These are phyloP conservation scores for Wickerhamiella spandovensis DNA, from an alignment of 805 yeast genomes.

Conservation along the genomic window DNA sequence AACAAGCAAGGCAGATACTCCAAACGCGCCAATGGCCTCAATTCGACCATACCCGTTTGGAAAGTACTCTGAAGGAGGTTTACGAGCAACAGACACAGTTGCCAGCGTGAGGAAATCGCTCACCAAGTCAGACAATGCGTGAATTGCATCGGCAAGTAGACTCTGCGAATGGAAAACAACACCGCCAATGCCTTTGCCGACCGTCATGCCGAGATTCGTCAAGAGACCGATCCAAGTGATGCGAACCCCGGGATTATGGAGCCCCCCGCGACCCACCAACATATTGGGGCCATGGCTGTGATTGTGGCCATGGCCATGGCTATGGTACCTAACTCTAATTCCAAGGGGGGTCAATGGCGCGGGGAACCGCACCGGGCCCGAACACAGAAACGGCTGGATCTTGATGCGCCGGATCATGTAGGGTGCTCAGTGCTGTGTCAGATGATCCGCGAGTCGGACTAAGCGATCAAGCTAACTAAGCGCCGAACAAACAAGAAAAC, in stretches of 20 bases:
- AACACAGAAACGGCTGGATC: not conserved
- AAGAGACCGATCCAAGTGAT: slow-evolving; percentile 85
- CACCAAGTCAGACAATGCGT: slow-evolving; percentile 79
- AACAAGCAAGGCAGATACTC: slow-evolving; percentile 70
- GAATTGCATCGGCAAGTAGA: slow-evolving; percentile 85
- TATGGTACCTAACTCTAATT: not conserved
- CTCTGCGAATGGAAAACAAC: slow-evolving; percentile 89
- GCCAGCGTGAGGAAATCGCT: slow-evolving; percentile 82
- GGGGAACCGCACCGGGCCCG: no score
- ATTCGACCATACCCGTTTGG: slow-evolving; percentile 90
- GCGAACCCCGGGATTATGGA: slow-evolving; percentile 71
- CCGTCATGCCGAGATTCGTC: slow-evolving; percentile 76
- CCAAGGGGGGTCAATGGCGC: not conserved
- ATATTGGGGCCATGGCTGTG: slow-evolving; percentile 13
- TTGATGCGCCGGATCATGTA: not conserved
- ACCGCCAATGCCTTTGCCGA: slow-evolving; percentile 81
- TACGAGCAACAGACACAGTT: slow-evolving; percentile 66
- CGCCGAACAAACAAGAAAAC: no score
- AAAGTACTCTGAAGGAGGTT: slow-evolving; percentile 42
- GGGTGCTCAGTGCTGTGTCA: not conserved
- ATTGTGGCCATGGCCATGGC: slow-evolving; percentile 4
- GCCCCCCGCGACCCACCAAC: slow-evolving; percentile 25
- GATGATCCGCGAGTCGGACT: no score
- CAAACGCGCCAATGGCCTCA: slow-evolving; percentile 82
- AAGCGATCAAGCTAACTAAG: no score